These are phyloP conservation scores for Calocybe gangraenosa DNA, from an alignment of 768 basidiomycete genomes.

Conservation along the genomic window DNA sequence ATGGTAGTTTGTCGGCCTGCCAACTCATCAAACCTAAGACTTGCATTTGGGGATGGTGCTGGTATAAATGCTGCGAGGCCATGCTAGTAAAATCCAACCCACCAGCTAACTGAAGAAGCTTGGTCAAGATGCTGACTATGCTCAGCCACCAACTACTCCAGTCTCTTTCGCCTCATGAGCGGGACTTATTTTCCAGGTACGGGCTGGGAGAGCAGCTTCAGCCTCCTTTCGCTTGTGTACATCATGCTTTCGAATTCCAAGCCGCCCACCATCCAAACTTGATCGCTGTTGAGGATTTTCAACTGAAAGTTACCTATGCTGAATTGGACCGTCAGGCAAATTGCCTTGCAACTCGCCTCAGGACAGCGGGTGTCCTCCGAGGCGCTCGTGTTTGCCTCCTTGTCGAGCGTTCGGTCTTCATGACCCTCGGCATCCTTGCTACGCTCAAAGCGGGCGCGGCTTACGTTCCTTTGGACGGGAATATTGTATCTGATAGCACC, in stretches of 20 bases:
- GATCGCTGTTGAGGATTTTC: constrained; percentile 47
- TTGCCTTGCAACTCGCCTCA: constrained; percentile 39
- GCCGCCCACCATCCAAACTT: constrained; percentile 33
- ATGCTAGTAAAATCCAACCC: no score
- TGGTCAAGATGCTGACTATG: not conserved
- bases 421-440: constrained; percentile 50
- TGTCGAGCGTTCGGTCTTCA: constrained; percentile 46
- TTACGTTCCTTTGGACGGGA: constrained; percentile 55
- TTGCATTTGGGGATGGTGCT: no score
- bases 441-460: constrained; percentile 53
- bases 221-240: constrained; percentile 44
- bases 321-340: constrained; percentile 45
- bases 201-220: constrained; percentile 35
- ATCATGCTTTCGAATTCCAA: constrained; percentile 49
- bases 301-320: constrained; percentile 40
- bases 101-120: no score
- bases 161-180: constrained; percentile 33
- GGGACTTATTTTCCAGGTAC: constrained; percentile 37
- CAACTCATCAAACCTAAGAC: no score
- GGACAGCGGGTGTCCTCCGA: constrained; percentile 35
- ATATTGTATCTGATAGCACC: constrained; percentile 49
- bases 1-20: no score
- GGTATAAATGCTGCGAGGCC: no score
- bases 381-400: constrained; percentile 51
- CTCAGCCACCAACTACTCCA: constrained; percentile 6